Conservation (phyloP, 805 yeast species). For the Tetrapisispora namnaoensis region DNA sequence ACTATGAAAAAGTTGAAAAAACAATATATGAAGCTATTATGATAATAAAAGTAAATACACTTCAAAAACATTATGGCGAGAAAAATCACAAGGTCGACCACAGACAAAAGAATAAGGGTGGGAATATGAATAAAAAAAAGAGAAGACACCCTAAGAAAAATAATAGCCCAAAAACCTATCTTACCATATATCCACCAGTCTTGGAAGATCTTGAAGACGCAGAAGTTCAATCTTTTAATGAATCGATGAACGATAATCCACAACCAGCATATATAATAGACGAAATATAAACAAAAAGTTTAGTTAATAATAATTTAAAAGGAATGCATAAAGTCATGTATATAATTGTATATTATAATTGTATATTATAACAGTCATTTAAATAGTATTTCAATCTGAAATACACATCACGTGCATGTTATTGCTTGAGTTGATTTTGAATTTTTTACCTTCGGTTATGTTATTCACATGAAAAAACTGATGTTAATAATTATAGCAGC, state of each 20-base stretch:
- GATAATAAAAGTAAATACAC: background rate
- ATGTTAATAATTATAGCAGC: too few species aligned
- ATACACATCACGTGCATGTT: too few species aligned
- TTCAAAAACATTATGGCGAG: background rate
- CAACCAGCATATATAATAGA: background rate
- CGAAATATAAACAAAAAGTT: background rate
- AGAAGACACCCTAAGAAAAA: too few species aligned
- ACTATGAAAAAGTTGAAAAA: background rate
- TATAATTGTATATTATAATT: too few species aligned
- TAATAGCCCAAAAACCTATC: too few species aligned
- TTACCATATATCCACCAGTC: background rate
- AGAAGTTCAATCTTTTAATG: background rate
- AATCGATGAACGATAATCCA: background rate
- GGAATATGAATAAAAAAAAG: too few species aligned
- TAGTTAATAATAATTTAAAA: too few species aligned
- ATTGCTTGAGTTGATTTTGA: too few species aligned
- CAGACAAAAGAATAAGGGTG: background rate
- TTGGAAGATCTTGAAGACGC: slow-evolving; percentile 4
- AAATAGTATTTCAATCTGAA: too few species aligned
- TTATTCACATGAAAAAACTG: too few species aligned
- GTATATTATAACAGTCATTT: too few species aligned
- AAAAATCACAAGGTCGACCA: background rate
- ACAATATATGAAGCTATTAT: background rate
- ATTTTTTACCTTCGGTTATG: too few species aligned
- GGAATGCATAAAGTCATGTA: background rate